Percentiles rank a stretch among this genome's conserved stretches.
These are phyloP conservation scores for Rhodosporidiobolus sp. DNA, from an alignment of 768 basidiomycete genomes.

Conservation along the genomic window DNA sequence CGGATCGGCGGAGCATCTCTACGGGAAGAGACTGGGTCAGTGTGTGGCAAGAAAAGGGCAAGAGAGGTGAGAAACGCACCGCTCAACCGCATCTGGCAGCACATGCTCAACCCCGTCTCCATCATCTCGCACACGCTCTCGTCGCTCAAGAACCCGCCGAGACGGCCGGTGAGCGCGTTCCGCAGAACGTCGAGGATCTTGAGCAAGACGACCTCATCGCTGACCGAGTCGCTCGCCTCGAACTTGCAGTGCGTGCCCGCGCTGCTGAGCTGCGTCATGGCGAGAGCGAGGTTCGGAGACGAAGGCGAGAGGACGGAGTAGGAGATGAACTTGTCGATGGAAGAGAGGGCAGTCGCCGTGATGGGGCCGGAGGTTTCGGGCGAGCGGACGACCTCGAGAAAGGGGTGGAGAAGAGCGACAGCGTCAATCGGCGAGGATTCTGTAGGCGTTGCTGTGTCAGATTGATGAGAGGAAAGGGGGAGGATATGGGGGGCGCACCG, in stretches of 20 bases:
- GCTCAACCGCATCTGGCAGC: conserved; percentile 93
- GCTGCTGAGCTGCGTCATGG: conserved; percentile 77
- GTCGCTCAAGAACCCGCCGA: conserved; percentile 75
- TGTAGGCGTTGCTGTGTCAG: background rate
- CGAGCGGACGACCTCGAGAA: conserved; percentile 88
- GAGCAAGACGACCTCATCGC: conserved; percentile 91
- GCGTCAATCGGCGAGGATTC: conserved; percentile 43
- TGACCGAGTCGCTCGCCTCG: conserved; percentile 93
- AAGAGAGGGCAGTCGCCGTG: conserved; percentile 84
- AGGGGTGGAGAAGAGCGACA: conserved; percentile 65
- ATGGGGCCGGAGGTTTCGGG: conserved; percentile 94
- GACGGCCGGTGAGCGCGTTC: conserved; percentile 50
- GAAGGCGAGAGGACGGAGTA: conserved; percentile 66
- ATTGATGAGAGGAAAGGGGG: background rate
- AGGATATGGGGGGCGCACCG: conserved; percentile 56
- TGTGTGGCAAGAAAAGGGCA: background rate
- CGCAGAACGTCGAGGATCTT: conserved; percentile 73
- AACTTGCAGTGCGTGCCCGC: conserved; percentile 96
- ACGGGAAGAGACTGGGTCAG: conserved; percentile 10
- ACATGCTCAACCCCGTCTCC: conserved; percentile 93
- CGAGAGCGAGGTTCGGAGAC: conserved; percentile 60
- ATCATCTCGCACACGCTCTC: conserved; percentile 97
- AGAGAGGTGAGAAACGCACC: conserved; percentile 59
- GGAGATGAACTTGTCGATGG: conserved; percentile 82
- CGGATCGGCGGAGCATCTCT: conserved; percentile 84